Evolutionary conservation across 352 stramenopile species (phyloP), one percentile per base, ranked within the genome.

Genomic region (Pythium brachiatum): DNA sequence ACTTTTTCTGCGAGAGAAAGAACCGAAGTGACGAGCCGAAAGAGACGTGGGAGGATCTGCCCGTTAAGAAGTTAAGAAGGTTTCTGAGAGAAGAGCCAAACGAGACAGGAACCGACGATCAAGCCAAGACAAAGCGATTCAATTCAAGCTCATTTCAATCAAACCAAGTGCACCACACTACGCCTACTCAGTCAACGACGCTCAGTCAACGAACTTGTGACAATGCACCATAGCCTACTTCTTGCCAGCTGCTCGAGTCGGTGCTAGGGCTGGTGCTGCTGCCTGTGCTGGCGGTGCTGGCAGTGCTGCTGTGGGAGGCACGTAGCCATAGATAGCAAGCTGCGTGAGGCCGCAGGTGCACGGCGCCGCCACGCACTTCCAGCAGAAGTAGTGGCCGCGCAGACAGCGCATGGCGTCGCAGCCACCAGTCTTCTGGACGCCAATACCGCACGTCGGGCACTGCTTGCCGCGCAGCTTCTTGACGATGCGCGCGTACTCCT

Each of bases 381-480:
- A 86, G 56, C 74, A 86, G 29, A 86, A 83, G 18, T 15, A 3
- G 48, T 86, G 77, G 8, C 70, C 73, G 23, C 64, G 60, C 12
- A 60, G 27, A 39, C 76, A 84, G 1, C 32, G 29, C 16, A 70
- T 66, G 52, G 56, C 46, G 20, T 68, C 48, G 53, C 65, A 72
- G 20, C 65, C 65, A 27, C 31, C 41, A 27, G 61, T 59, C 27
- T 62, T 68, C 46, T 68, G 38, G 5, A 72, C 65, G 23, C 65
- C 65, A 32, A 72, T 57, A 27, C 65, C 65, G 48, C 65, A 68
- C 31, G 54, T 48, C 15, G 65, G 65, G 31, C 65, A 68, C 53
- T 68, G 60, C 56, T 65, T 65, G 54, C 59, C 60, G 31, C 36
- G 12, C 7, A 57, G 26, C 43, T 53, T 53, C 39, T 48, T 43